Evolutionary conservation across 2,329 filamentous ascomycete species (phyloP), one percentile per base, ranked within the genome.

Genomic region (Exophiala sp.): DNA sequence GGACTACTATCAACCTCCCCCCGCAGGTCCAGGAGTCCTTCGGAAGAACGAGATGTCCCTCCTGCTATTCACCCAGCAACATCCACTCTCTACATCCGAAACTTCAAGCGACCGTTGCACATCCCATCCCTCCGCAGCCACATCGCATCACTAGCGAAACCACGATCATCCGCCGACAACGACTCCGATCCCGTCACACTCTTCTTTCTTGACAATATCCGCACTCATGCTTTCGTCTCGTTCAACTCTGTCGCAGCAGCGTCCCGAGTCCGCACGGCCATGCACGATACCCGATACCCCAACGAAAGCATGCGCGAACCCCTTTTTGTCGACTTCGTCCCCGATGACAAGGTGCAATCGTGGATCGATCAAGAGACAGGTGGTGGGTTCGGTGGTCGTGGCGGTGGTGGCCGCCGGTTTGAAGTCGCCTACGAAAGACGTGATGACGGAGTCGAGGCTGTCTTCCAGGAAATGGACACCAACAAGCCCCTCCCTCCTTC

Each of bases 291-390:
- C 18, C 78, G 89, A 29, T 97, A 90, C 88, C 91, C 91, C 1
- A 81, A 89, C 51, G 91, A 97, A 69, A 81, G 83, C 51, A 86
- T 84, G 58, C 79, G 93, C 24, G 94, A 93, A 65, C 77, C 82
- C 1, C 75, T 97, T 1, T 94, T 85, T 79, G 87, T 88, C 2
- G 93, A 98, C 65, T 97, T 93, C 65, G 77, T 97, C 16, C 91
- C 91, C 0, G 78, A 85, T 14, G 81, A 88, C 21, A 80, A 81
- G 56, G 76, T 94, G 2, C 66, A 72, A 11, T 77, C 78, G 19
- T 97, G 89, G 88, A 83, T 94, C 51, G 76, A 80, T 6, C 76
- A 70, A 34, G 88, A 95, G 66, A 71, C 82, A 60, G 66, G 72
- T 61, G 56, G 55, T 14, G 50, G 48, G 10, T 55, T 53, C n/a